Base-by-base conservation (phyloP, 1,284 basidiomycete species). In the Sporisorium exsertum region DNA sequence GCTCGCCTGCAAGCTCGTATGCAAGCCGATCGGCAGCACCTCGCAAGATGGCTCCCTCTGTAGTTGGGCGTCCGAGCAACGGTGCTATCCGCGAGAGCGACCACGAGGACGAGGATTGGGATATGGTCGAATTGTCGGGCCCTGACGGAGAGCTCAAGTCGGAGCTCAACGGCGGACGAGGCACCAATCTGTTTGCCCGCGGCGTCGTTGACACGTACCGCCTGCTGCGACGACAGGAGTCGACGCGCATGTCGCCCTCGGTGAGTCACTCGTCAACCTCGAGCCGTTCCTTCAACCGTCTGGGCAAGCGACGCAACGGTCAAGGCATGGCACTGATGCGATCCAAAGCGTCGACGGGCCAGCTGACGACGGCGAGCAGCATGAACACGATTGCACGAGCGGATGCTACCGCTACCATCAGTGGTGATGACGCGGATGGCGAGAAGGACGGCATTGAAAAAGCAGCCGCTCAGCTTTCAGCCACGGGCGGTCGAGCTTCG, bases 151-250 rank as follows among this genome's bases (percentile, higher is more conserved):
- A 59, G 33, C 64, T 79, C 47, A 64, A 75, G 54, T 81, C 81
- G 3, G 78, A 84, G 54, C 72, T 80, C 29, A 86, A 86, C 55
- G 85, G 85, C 15, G 83, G 84, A 16, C 74, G 76, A 22, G 84
- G 80, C 29, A 69, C 80, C 29, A 86, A 84, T 26, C 82, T 86
- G 7, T 86, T 83, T 58, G 70, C 84, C 0, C 77, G 83, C 10
- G 85, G 85, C 10, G 79, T 86, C 24, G 82, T 84, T 5, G 85
- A 86, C 66, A 80, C 81, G 18, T 82, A 82, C 52, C 72, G 81
- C 7, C 57, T 82, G 64, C 50, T 86, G 69, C 42, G 92, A 92
- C 78, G 90, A 89, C 67, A 81, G 45, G 80, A 81, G 46, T 75
- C 80, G 6, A 51, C 62, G 18, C 67, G 77, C 49, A 61, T 73